phyloP scores from a whole-genome alignment of 2,329 filamentous ascomycete genomes.

The Coleophoma cylindrospora region DNA sequence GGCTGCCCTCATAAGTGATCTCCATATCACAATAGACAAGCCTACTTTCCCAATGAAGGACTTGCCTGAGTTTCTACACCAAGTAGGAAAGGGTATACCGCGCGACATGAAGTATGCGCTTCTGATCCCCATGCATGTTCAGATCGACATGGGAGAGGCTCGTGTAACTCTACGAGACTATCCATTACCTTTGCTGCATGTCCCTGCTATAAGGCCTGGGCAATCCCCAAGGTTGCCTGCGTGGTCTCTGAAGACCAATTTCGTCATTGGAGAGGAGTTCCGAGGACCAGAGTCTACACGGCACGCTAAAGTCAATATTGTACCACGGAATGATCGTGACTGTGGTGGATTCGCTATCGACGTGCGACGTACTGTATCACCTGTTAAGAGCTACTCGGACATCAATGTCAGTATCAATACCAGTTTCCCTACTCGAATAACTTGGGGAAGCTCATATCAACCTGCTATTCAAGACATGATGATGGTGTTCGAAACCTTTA shows the following conservation, averaged over 20 bases:
- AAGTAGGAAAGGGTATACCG: conserved; percentile 95
- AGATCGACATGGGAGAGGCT: conserved; percentile 86
- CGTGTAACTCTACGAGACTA: conserved; percentile 88
- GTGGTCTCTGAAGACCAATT: conserved; percentile 80
- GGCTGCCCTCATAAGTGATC: conserved; percentile 73
- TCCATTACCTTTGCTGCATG: conserved; percentile 84
- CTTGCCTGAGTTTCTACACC: conserved; percentile 77
- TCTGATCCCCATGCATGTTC: conserved; percentile 83
- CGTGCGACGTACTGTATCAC: conserved; percentile 84
- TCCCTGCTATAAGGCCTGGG: conserved; percentile 73
- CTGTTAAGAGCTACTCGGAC: conserved; percentile 95
- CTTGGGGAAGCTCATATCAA: conserved; percentile 96
- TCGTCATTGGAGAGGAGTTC: conserved; percentile 93
- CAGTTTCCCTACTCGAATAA: conserved; percentile 83
- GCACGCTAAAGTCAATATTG: conserved; percentile 75
- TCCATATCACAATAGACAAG: conserved; percentile 84
- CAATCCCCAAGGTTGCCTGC: conserved; percentile 79
- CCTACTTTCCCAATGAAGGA: conserved; percentile 83
- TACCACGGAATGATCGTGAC: conserved; percentile 59
- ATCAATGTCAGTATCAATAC: conserved; percentile 92
- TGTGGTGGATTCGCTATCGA: conserved; percentile 74
- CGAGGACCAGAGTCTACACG: conserved; percentile 75
- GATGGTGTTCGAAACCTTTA: conserved; percentile 98
- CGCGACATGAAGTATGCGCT: conserved; percentile 85
- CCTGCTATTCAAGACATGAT: conserved; percentile 99